Conservation (phyloP, 2,329 filamentous ascomycete genomes). For the Macrophomina pseudophaseolina region DNA sequence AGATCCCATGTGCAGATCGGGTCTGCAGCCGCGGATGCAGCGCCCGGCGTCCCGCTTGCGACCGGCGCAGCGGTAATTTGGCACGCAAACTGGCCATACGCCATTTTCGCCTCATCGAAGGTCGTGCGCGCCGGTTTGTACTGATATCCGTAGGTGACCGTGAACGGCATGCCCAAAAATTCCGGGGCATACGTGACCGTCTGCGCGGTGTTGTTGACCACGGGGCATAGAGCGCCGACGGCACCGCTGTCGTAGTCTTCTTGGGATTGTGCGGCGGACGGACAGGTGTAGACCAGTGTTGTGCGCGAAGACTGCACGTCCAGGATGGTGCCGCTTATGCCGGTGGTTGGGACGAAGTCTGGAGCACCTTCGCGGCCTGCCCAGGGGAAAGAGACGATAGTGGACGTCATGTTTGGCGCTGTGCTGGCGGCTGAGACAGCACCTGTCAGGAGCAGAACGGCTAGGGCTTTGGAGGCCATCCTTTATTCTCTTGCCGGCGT, state of each 20-base stretch:
- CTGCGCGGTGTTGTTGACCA: background rate
- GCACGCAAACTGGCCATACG: background rate
- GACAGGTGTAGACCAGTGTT: background rate
- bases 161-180: background rate
- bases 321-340: conserved; percentile 6
- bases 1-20: background rate
- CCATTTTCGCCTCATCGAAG: background rate
- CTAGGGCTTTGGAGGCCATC: background rate
- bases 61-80: background rate
- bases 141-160: background rate
- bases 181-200: background rate
- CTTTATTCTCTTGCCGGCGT: background rate
- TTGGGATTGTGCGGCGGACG: background rate
- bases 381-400: conserved; percentile 6
- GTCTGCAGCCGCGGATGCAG: background rate
- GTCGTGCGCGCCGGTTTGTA: background rate
- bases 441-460: background rate
- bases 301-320: background rate
- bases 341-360: background rate
- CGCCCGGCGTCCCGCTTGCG: background rate
- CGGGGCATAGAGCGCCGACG: background rate
- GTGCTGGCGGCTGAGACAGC: background rate
- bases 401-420: background rate
- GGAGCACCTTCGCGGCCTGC: background rate
- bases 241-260: background rate